Evolutionary conservation across 805 yeast genomes (phyloP), one percentile per base, ranked within the genome.

Genomic region (Sugiyamaella marilandica): DNA sequence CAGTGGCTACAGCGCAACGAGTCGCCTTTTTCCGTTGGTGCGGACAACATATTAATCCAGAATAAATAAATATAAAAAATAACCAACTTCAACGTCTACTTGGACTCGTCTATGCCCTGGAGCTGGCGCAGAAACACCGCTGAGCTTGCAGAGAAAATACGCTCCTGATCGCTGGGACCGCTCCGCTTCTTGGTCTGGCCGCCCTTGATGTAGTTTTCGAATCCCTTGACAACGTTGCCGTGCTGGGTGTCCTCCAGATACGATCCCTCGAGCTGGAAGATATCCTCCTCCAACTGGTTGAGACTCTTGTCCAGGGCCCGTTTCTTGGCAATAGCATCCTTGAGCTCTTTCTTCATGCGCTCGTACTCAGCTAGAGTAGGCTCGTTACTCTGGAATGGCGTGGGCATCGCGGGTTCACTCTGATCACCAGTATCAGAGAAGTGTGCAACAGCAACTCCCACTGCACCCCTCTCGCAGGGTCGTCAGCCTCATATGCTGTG

Each of bases 151-250:
- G 91, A 83, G 68, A 89, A 89, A 2, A 89, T 79, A 46, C 95
- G 80, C 62, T 89, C 97, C 34, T 84, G 86, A 56, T 87, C 92
- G 0, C 82, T 64, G 26, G 68, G 54, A 2, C 58, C 58, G 73
- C 70, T 79, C 78, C 49, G 75, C 65, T 54, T 78, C 71, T 69
- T 81, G 74, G 63, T 77, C 75, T 66, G 71, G 47, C 58, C 66
- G 9, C 58, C 68, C 50, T 85, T 86, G 47, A 84, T 75, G 63
- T 87, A 85, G 60, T 81, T 85, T 47, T 91, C 97, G 62, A 90
- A 91, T 1, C 98, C 98, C 57, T 85, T 85, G n/a, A 89, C 85
- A 26, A 92, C 84, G 66, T 88, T 91, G 0, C 97, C 91, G 51
- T 79, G 79, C 29, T 72, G 68, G 53, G 88, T 81, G 49, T 85